Base-by-base conservation (phyloP, 305 asterid species). In the Solanum hybrid region DNA sequence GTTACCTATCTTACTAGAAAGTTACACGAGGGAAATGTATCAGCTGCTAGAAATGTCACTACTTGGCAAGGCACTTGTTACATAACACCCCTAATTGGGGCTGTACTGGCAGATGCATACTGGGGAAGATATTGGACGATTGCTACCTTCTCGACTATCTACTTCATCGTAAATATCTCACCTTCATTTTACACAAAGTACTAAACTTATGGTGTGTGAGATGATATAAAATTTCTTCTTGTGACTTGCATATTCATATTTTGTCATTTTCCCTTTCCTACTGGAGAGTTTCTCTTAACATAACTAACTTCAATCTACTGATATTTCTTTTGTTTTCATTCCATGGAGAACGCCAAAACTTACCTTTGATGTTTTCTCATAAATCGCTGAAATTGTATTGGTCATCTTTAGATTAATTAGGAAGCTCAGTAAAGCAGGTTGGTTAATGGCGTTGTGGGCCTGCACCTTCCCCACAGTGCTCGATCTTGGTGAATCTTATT, bases 111-210 rank as follows among this genome's bases (percentile, higher is more conserved):
- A 4, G 99, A 97, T 94, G 98, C 99, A 78, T 96, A 94, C 92
- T 96, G 98, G 98, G 99, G 99, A 93, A 94, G 95, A 97, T 96
- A 97, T 90, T 97, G 99, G 99, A 97, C 99, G 1, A 96, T 97
- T 90, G 99, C 98, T 91, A 93, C 94, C 93, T 97, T 97, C 92
- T 97, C 99, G 90, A 94, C 95, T 20, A 92, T 96, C 89, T 96
- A 97, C 94, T 95, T 97, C 92, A 94, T 97, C 26, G 99, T 97
- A 93, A 93, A 40, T 78, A 60, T 84, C 88, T 85, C 76, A 32
- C 32, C 72, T 85, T 85, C 76, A 56, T 56, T 22, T 85, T 85
- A 85, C 77, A 85, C 32, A 11, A 85, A 32, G 26, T 85, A 85
- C 88, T 51, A 85, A 42, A 22, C 40, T 51, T 85, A 32, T 85